Evolutionary conservation across 305 asterid genomes (phyloP).

Genomic region (Salvia sclarea): DNA sequence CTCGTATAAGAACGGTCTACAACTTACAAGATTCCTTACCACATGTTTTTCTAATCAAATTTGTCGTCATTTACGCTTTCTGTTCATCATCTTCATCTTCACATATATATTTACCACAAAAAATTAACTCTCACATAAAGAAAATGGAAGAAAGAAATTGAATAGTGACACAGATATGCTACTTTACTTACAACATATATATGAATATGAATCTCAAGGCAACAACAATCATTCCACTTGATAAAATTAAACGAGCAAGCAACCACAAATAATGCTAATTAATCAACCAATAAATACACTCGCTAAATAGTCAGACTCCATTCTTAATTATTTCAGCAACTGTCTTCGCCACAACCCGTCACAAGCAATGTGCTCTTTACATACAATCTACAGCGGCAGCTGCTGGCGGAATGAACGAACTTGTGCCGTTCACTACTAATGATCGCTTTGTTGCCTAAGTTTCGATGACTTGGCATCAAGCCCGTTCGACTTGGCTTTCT

Average conservation of each 20-base stretch:
- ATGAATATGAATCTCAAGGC: not conserved
- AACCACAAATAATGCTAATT: slow-evolving; percentile 22
- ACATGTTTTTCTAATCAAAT: not conserved
- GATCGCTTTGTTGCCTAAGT: slow-evolving; percentile 34
- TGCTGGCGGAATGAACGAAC: slow-evolving; percentile 26
- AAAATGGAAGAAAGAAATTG: not conserved
- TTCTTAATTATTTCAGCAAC: slow-evolving; percentile 34
- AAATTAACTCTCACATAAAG: not conserved
- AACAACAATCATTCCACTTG: slow-evolving; percentile 28
- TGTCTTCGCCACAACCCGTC: not conserved
- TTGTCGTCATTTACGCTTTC: too few relatives aligned
- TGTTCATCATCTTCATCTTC: not conserved
- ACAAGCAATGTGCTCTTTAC: slow-evolving; percentile 30
- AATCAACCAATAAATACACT: slow-evolving; percentile 39
- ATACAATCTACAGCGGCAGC: slow-evolving; percentile 33
- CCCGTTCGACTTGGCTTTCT: slow-evolving; percentile 44
- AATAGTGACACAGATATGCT: not conserved
- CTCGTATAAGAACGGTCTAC: not conserved
- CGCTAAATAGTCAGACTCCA: slow-evolving; percentile 12
- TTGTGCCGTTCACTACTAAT: slow-evolving; percentile 30
- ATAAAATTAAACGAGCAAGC: slow-evolving; percentile 20
- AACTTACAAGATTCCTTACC: not conserved
- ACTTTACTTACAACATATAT: slow-evolving; percentile 22
- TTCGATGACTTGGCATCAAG: slow-evolving; percentile 44
- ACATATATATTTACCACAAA: too few relatives aligned